phyloP scores from a whole-genome alignment of 2,329 filamentous ascomycete genomes.

The Alternaria ethzedia region DNA sequence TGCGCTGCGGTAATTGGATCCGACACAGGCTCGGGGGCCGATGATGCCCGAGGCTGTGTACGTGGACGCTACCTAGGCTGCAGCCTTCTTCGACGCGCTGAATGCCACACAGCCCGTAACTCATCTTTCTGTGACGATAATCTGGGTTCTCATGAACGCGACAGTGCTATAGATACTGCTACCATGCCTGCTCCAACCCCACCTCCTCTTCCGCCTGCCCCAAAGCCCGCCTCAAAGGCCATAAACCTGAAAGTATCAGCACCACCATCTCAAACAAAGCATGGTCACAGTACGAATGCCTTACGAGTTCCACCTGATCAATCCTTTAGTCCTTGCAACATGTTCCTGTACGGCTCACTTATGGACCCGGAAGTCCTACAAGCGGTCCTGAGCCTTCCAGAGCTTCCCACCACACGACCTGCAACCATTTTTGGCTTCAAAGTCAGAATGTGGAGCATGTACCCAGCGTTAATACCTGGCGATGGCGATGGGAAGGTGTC shows the following conservation, averaged over 20 bases:
- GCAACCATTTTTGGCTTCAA: constrained; percentile 32
- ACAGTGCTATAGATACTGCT: not conserved
- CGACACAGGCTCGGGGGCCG: not conserved
- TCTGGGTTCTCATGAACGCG: not conserved
- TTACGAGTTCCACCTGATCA: not conserved
- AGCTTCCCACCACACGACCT: constrained; percentile 24
- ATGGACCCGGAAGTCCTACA: constrained; percentile 42
- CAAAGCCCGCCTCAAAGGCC: not conserved
- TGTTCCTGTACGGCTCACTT: constrained; percentile 45
- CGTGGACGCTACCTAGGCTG: not conserved
- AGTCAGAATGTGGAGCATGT: constrained; percentile 44
- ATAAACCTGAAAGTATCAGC: not conserved
- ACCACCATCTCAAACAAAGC: not conserved
- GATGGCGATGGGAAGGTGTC: constrained; percentile 6
- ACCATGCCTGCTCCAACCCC: not conserved
- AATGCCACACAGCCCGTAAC: not conserved
- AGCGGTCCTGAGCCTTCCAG: constrained; percentile 31
- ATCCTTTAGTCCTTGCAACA: constrained; percentile 27
- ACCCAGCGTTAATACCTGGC: constrained; percentile 25
- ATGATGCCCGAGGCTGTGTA: not conserved
- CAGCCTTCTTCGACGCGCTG: not conserved
- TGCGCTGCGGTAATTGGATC: not conserved
- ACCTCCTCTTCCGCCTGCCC: not conserved
- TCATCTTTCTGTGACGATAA: not conserved
- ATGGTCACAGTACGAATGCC: not conserved